A percentile compares a stretch with the other conserved stretches of the same genome.
These are phyloP conservation scores for Pythium phragmiticola DNA, from an alignment of 352 stramenopile species.

Conservation along the genomic window DNA sequence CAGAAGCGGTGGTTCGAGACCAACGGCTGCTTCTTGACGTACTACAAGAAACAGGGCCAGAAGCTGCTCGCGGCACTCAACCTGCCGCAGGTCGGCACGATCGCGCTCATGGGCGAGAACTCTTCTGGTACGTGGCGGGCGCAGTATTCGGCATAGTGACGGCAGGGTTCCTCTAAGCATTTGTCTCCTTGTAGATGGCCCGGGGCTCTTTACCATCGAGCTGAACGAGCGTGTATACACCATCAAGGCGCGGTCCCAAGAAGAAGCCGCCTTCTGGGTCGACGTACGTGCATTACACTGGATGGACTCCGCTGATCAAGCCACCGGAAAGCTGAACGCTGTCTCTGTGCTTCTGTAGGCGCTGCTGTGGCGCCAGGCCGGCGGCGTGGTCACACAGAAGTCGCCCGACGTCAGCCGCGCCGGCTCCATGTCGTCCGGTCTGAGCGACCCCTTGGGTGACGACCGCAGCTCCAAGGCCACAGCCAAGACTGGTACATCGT, in stretches of 20 bases:
- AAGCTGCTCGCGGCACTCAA: constrained; percentile 94
- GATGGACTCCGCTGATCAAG: neutral
- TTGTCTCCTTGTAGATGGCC: constrained; percentile 46
- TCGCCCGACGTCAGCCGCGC: constrained; percentile 51
- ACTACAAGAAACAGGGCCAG: constrained; percentile 97
- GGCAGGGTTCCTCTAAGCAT: neutral
- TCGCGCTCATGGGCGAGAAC: constrained; percentile 71
- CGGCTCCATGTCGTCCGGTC: constrained; percentile 34
- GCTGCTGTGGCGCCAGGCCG: constrained; percentile 80
- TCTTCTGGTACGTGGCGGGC: constrained; percentile 37
- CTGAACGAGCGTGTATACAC: constrained; percentile 90
- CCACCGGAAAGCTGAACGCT: neutral
- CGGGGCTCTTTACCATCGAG: constrained; percentile 87
- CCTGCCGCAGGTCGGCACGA: constrained; percentile 90
- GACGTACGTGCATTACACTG: constrained; percentile 40
- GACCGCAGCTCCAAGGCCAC: constrained; percentile 20
- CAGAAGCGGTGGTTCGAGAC: constrained; percentile 99
- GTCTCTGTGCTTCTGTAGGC: constrained; percentile 32
- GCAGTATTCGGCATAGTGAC: neutral
- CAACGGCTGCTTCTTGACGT: constrained; percentile 97
- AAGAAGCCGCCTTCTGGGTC: constrained; percentile 87
- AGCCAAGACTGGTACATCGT: constrained; percentile 17
- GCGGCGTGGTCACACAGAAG: constrained; percentile 77
- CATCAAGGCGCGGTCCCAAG: constrained; percentile 85
- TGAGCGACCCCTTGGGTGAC: constrained; percentile 38